These are phyloP conservation scores for Puya raimondii DNA, from an alignment of 176 grass and related monocot species.

Conservation along the genomic window DNA sequence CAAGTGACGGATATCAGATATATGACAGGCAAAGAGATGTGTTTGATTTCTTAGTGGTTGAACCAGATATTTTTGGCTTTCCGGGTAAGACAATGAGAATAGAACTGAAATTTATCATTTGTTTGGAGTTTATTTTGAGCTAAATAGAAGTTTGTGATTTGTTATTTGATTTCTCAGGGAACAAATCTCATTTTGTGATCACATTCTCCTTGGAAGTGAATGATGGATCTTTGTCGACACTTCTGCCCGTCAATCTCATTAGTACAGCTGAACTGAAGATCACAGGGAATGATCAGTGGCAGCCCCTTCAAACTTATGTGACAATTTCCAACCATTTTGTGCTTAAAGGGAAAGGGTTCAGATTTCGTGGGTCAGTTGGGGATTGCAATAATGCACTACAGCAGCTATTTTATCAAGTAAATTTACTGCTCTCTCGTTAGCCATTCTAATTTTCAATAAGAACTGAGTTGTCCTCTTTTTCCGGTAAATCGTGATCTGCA, in stretches of 20 bases:
- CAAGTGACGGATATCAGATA: conserved; percentile 38
- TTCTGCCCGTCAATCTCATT: conserved; percentile 31
- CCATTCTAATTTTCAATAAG: not conserved
- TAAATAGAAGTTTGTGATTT: not conserved
- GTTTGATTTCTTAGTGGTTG: conserved; percentile 53
- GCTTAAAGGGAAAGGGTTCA: conserved; percentile 49
- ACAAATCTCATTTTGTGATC: conserved; percentile 53
- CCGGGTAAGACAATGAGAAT: conserved; percentile 29
- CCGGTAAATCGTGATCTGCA: not conserved
- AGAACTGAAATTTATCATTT: not conserved
- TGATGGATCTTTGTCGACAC: conserved; percentile 40
- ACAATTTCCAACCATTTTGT: conserved; percentile 52
- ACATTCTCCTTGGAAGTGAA: conserved; percentile 60
- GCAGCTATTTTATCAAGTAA: conserved; percentile 51
- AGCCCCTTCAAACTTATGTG: conserved; percentile 47
- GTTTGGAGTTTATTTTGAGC: not conserved
- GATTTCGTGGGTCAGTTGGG: conserved; percentile 37
- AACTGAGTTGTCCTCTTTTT: not conserved
- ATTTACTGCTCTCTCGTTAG: conserved; percentile 1
- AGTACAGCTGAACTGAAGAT: conserved; percentile 35
- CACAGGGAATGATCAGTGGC: conserved; percentile 37
- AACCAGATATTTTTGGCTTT: conserved; percentile 55
- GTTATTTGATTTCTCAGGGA: conserved; percentile 28
- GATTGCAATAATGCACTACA: conserved; percentile 63
- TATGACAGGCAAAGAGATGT: conserved; percentile 52